Percentiles rank a stretch among this genome's conserved stretches.
phyloP scores from a whole-genome alignment of 2,329 filamentous ascomycete species.

The Ophiostoma ulmi region DNA sequence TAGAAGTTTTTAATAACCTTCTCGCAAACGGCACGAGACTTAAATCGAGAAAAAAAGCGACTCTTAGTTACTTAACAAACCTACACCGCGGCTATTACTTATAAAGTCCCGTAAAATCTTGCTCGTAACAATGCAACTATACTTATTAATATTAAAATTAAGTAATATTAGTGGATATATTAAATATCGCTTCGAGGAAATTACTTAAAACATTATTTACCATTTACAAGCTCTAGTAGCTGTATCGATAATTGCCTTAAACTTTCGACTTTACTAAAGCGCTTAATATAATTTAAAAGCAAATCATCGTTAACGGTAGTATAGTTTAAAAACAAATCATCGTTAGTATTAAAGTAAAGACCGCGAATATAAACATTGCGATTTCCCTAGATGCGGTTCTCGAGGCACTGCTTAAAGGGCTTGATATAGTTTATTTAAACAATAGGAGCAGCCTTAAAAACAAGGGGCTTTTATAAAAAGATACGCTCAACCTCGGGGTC shows the following conservation, averaged over 20 bases:
- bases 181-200: no score
- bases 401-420: constrained; percentile 86
- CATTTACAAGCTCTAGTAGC: constrained; percentile 93
- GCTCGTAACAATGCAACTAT: constrained; percentile 92
- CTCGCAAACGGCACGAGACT: constrained; percentile 82
- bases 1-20: constrained; percentile 83
- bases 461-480: constrained; percentile 68
- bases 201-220: constrained; percentile 45
- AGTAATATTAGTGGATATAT: no score
- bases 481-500: constrained; percentile 58
- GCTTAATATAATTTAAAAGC: constrained; percentile 58
- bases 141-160: constrained; percentile 43
- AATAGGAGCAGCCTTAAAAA: constrained; percentile 84
- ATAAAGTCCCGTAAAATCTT: constrained; percentile 90
- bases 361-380: constrained; percentile 97
- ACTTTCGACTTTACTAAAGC: constrained; percentile 91
- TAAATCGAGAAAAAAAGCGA: constrained; percentile 58
- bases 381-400: constrained; percentile 95
- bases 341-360: constrained; percentile 88
- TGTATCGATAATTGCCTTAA: constrained; percentile 97
- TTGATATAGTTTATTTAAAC: constrained; percentile 82
- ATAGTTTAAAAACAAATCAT: constrained; percentile 70
- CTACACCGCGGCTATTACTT: constrained; percentile 91
- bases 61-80: constrained; percentile 72
- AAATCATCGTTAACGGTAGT: no score